Percentiles rank a stretch among this genome's conserved stretches.
phyloP scores from a whole-genome alignment of 2,329 filamentous ascomycete species.

The Claviceps paspali region DNA sequence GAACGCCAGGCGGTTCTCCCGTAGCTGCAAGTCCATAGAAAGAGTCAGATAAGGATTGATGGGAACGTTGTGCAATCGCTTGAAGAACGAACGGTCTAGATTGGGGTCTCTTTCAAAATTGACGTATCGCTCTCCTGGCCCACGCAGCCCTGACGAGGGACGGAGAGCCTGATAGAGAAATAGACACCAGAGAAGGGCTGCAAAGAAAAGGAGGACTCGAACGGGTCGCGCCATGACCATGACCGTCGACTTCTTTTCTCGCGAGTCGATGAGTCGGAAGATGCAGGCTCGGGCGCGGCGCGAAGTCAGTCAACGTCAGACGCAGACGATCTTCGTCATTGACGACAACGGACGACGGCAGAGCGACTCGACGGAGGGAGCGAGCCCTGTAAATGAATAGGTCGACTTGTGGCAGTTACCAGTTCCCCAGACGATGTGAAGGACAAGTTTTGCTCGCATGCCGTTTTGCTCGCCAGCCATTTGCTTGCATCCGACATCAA shows the following conservation, averaged over 20 bases:
- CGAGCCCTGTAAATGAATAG: too few relatives aligned
- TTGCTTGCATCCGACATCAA: neutral
- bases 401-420: too few relatives aligned
- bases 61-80: conserved; percentile 1
- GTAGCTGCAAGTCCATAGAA: conserved; percentile 41
- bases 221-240: conserved; percentile 84
- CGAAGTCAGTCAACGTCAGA: neutral
- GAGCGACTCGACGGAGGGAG: too few relatives aligned
- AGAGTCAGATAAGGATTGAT: conserved; percentile 7
- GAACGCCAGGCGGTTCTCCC: conserved; percentile 62
- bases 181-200: conserved; percentile 60
- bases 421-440: too few relatives aligned
- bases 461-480: neutral
- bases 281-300: neutral
- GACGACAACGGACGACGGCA: too few relatives aligned
- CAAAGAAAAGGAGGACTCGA: conserved; percentile 58
- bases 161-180: conserved; percentile 63
- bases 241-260: neutral
- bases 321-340: neutral
- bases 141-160: conserved; percentile 31
- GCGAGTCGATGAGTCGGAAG: neutral
- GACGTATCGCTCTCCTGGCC: conserved; percentile 25
- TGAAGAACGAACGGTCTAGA: conserved; percentile 54
- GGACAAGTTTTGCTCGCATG: neutral
- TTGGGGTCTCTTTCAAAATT: conserved; percentile 70